These are phyloP conservation scores for Candida hispaniensis DNA, from an alignment of 805 yeast species.

Conservation along the genomic window DNA sequence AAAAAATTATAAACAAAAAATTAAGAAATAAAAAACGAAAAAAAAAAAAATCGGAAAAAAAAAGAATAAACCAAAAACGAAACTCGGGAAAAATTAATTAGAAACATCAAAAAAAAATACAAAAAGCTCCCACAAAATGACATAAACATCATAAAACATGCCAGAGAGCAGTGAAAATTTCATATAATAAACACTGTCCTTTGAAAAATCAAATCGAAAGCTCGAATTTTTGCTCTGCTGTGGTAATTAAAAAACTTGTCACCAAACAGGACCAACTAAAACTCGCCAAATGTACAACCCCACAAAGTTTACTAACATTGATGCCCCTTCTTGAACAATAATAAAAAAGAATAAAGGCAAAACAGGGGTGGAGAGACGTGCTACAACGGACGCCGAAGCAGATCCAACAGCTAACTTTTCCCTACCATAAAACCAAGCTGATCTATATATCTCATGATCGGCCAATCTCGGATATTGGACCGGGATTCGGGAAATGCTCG, in stretches of 20 bases:
- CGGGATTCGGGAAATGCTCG: conserved; percentile 16
- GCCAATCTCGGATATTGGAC: too few relatives aligned
- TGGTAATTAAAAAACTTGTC: conserved; percentile 13
- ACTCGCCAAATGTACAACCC: too few relatives aligned
- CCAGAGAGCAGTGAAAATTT: neutral
- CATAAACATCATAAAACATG: conserved; percentile 7
- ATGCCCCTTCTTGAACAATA: too few relatives aligned
- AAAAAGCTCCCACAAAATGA: conserved; percentile 4
- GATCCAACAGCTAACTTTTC: too few relatives aligned
- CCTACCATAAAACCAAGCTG: too few relatives aligned
- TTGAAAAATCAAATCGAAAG: neutral
- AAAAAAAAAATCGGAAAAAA: neutral
- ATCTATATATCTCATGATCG: too few relatives aligned
- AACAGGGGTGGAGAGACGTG: too few relatives aligned
- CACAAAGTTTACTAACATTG: too few relatives aligned
- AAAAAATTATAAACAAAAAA: neutral
- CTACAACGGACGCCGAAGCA: too few relatives aligned
- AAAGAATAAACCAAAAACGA: neutral
- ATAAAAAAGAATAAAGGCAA: too few relatives aligned
- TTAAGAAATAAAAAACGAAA: neutral
- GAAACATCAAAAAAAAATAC: neutral
- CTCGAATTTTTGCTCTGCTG: conserved; percentile 3
- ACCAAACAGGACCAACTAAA: too few relatives aligned
- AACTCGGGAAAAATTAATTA: neutral
- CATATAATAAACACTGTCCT: neutral